These are phyloP conservation scores for Phyllosticta citriasiana DNA, from an alignment of 2,329 filamentous ascomycete genomes.

Conservation along the genomic window DNA sequence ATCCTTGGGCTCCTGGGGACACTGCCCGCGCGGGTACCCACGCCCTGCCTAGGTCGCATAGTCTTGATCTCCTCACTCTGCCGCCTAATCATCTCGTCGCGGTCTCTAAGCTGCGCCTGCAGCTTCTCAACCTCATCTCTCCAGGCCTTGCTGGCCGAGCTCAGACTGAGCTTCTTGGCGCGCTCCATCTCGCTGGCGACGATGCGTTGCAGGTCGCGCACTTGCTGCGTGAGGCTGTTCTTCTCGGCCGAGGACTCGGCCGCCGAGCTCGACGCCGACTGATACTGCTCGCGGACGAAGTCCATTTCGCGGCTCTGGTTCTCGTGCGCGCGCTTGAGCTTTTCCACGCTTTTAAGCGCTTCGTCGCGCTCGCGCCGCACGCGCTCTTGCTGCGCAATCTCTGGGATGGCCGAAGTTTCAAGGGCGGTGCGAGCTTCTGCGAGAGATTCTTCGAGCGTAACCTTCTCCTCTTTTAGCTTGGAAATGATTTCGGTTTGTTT, in stretches of 20 bases:
- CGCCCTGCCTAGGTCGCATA: slow-evolving; percentile 22
- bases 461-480: slow-evolving; percentile 13
- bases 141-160: background rate
- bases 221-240: slow-evolving; percentile 7
- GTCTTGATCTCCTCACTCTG: slow-evolving; percentile 25
- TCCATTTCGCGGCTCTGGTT: slow-evolving; percentile 40
- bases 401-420: background rate
- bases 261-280: slow-evolving; percentile 9
- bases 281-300: slow-evolving; percentile 50
- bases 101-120: slow-evolving; percentile 15
- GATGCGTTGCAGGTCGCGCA: slow-evolving; percentile 1
- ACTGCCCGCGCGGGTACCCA: slow-evolving; percentile 25
- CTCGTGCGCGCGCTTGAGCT: slow-evolving; percentile 21
- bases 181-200: slow-evolving; percentile 3
- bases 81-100: slow-evolving; percentile 10
- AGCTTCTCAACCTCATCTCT: slow-evolving; percentile 18
- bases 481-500: slow-evolving; percentile 22
- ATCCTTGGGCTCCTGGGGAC: slow-evolving; percentile 27
- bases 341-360: slow-evolving; percentile 20
- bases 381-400: slow-evolving; percentile 3
- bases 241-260: background rate
- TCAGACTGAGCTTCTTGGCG: background rate
- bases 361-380: slow-evolving; percentile 17
- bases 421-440: slow-evolving; percentile 3
- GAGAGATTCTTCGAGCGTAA: background rate